phyloP scores from a whole-genome alignment of 2,329 filamentous ascomycete species.

The Aspergillus sp. region DNA sequence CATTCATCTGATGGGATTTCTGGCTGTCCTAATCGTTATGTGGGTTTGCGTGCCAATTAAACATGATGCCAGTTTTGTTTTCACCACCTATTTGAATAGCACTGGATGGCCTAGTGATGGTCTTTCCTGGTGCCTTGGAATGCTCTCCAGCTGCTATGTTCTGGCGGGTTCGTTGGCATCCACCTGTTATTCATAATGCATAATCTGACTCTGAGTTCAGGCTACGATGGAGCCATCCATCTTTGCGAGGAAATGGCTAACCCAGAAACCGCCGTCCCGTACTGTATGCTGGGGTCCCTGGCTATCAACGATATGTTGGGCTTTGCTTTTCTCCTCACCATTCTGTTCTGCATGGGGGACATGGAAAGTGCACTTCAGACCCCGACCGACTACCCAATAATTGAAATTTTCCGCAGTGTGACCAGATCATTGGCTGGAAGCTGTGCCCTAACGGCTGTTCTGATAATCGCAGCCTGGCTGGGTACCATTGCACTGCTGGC shows the following conservation, averaged over 20 bases:
- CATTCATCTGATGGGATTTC: constrained; percentile 9
- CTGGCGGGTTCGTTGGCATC: constrained; percentile 12
- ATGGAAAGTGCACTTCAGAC: constrained; percentile 32
- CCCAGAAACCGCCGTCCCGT: not conserved
- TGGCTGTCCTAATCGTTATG: not conserved
- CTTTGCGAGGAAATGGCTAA: constrained; percentile 10
- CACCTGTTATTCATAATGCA: too few relatives aligned
- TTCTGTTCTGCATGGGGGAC: constrained; percentile 29
- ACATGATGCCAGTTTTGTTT: constrained; percentile 10
- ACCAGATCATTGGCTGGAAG: constrained; percentile 6
- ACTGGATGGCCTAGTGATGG: constrained; percentile 17
- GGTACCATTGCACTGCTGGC: constrained; percentile 9
- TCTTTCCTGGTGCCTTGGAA: constrained; percentile 15
- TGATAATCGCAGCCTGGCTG: constrained; percentile 1
- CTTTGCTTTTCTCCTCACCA: constrained; percentile 22
- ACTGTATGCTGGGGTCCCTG: constrained; percentile 21
- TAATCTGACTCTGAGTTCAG: not conserved
- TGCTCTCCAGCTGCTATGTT: constrained; percentile 16
- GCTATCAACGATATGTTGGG: constrained; percentile 34
- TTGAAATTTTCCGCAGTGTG: constrained; percentile 41
- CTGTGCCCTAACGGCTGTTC: not conserved
- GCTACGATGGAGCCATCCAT: constrained; percentile 18
- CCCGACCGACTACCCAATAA: constrained; percentile 46
- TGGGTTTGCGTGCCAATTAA: constrained; percentile 3
- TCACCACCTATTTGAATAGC: constrained; percentile 9